Conservation (phyloP, 1,284 basidiomycete species). For the Papiliotrema flavescens region DNA sequence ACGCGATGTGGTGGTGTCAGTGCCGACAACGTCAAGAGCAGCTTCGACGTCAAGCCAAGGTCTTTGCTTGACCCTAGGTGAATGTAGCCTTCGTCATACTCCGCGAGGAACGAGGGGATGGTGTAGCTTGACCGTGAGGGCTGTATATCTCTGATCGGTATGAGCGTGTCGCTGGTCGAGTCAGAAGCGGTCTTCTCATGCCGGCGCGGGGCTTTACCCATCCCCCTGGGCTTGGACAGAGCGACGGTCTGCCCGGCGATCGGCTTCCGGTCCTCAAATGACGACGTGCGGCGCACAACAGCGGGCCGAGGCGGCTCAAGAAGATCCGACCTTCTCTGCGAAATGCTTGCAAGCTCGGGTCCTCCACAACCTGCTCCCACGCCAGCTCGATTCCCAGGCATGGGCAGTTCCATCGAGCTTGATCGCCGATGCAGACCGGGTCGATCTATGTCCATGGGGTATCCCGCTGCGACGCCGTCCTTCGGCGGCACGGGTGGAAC, state of each 20-base stretch:
- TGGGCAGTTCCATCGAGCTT: slow-evolving; percentile 2
- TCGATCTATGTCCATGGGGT: background rate
- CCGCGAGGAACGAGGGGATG: background rate
- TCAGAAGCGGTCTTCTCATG: slow-evolving; percentile 18
- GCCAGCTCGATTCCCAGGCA: slow-evolving; percentile 6
- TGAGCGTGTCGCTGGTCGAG: slow-evolving; percentile 5
- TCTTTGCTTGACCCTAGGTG: background rate
- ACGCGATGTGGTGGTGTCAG: slow-evolving; percentile 19
- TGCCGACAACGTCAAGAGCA: slow-evolving; percentile 14
- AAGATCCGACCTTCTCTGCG: background rate
- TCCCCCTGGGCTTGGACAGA: background rate
- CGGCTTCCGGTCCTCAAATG: background rate
- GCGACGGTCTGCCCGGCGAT: background rate
- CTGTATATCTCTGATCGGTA: background rate
- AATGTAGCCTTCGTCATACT: background rate
- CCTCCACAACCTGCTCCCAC: slow-evolving; percentile 7
- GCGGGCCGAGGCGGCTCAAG: background rate
- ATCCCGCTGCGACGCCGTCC: background rate
- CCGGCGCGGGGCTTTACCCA: background rate
- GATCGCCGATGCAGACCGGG: background rate
- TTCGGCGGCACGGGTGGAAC: background rate
- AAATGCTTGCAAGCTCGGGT: background rate
- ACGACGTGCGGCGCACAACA: background rate
- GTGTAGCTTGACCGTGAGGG: background rate
- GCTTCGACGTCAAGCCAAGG: background rate